Base-by-base conservation (phyloP, 768 basidiomycete species). In the Pleurotus pulmonarius region DNA sequence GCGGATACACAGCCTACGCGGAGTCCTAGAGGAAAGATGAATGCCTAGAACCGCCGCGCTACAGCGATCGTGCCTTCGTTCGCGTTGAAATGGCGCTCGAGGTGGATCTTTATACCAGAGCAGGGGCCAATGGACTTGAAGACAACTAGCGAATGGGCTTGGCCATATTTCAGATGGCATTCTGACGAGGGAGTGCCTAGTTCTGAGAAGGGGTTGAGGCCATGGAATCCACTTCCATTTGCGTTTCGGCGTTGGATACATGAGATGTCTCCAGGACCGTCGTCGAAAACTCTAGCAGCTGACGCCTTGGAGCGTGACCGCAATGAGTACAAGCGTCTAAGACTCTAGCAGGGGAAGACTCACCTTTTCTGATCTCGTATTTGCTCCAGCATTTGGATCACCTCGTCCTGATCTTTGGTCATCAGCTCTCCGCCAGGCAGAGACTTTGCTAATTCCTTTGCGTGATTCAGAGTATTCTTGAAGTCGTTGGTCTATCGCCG, bases 341-440 rank as follows among this genome's bases (percentile, higher is more conserved):
- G 56, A n/a, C 7, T 20, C 53, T 52, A 4, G 46, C 34, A 25
- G 45, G 37, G 20, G 16, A 24, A 20, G 18, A 61, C 76, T 46
- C 55, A 87, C 88, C 75, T 71, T 72, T 88, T 91, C 48, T 83
- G 78, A 58, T 85, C 80, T 56, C 79, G 77, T 56, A 92, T 61
- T 16, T 70, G 73, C 63, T 86, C 82, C 9, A 92, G 72, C 83
- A 90, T 86, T 34, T 70, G 67, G 46, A 91, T 85, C 4, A 91
- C 77, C 46, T 87, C 81, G 59, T 86, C 82, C 62, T 92, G 90
- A 49, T 90, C 87, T 40, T 81, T 74, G 40, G 83, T 76, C 46
- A 76, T 70, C 55, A 91, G 72, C 64, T 92, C 90, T 6, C 90
- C 90, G 2, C 90, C 90, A 0, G 88, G 86, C 5, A 92, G 72